Evolutionary conservation across 208 protist genomes (phyloP).

Genomic region (Leishmania turanica): DNA sequence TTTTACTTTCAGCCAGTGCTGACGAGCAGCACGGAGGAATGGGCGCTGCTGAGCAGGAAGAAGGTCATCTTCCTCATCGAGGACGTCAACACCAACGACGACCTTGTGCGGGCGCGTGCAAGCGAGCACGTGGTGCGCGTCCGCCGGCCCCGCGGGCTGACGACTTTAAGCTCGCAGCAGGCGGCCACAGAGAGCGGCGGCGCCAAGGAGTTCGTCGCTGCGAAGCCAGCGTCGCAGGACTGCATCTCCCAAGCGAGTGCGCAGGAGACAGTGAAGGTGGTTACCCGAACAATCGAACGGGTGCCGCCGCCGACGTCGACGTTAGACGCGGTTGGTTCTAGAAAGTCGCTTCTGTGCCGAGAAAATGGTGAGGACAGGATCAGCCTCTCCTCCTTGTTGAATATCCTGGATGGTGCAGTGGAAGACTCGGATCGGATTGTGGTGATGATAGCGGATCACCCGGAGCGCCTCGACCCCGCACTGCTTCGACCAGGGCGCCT

Average conservation of each 20-base stretch:
- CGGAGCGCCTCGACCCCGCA: slow-evolving; percentile 28
- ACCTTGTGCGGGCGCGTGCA: slow-evolving; percentile 11
- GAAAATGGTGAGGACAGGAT: slow-evolving; percentile 9
- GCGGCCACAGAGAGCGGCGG: no score
- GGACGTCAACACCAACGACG: slow-evolving; percentile 20
- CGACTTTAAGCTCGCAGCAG: not conserved
- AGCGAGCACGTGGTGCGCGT: slow-evolving; percentile 1
- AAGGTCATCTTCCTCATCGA: slow-evolving; percentile 37
- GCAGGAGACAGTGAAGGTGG: not conserved
- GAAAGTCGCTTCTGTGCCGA: not conserved
- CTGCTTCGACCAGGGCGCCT: slow-evolving; percentile 31
- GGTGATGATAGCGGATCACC: slow-evolving; percentile 31
- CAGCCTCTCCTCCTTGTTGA: slow-evolving; percentile 25
- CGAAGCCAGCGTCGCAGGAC: not conserved
- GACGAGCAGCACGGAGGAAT: slow-evolving; percentile 6
- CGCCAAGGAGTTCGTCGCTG: not conserved
- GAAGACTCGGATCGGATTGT: slow-evolving; percentile 31
- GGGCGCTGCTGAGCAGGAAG: slow-evolving; percentile 23
- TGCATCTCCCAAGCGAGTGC: no score
- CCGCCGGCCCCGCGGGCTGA: slow-evolving; percentile 13
- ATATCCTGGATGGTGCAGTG: slow-evolving; percentile 24
- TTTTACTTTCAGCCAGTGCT: slow-evolving; percentile 18
- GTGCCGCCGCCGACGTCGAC: not conserved
- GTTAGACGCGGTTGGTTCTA: not conserved
- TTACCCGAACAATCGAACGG: not conserved